Base-by-base conservation (phyloP, 208 protist genomes). In the Leishmania aethiopica region DNA sequence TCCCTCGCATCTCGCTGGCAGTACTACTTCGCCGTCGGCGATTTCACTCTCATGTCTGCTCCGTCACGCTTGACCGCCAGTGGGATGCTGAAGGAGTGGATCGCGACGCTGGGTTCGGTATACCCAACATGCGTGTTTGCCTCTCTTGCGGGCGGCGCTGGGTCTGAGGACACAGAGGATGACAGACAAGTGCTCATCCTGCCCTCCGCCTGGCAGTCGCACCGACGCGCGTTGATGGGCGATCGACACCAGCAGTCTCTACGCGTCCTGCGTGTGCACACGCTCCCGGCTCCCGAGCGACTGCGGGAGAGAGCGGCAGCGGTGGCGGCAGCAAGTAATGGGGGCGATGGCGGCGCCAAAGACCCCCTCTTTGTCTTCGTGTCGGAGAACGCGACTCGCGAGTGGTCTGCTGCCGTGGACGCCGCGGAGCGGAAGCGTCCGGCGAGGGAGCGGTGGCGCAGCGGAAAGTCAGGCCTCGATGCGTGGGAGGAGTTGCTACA, bases 1-100 rank as follows among this genome's bases (percentile, higher is more conserved):
- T 53, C 75, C 40, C 60, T 78, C 62, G n/a, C 53, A 32, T 67
- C 32, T 3, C 82, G 82, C 8, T 85, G 82, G 82, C 82, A 78
- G 19, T 79, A 64, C 8, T 73, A 66, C 53, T 85, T 79, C 32
- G 45, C 72, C 3, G 49, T 77, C 17, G 76, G 77, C 22, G 82
- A 81, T n/a, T 60, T 81, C 42, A 85, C 67, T 2, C 15, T 85
- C 45, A 64, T 85, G 1, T n/a, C 25, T 0, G 70, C 79, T 6
- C 73, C 82, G 5, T 4, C 69, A 0, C 37, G 55, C 37, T 60
- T 78, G 2, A 10, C 32, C 17, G 1, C 45, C 1, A 47, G 57
- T 35, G 71, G 69, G 19, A 40, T 81, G 17, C 55, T 81, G 77
- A 28, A 28, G 3, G 77, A 77, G 37, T 81, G 77, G 82, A 51